Base-by-base conservation (phyloP, 441 rosid species). In the Croton laevigatus region DNA sequence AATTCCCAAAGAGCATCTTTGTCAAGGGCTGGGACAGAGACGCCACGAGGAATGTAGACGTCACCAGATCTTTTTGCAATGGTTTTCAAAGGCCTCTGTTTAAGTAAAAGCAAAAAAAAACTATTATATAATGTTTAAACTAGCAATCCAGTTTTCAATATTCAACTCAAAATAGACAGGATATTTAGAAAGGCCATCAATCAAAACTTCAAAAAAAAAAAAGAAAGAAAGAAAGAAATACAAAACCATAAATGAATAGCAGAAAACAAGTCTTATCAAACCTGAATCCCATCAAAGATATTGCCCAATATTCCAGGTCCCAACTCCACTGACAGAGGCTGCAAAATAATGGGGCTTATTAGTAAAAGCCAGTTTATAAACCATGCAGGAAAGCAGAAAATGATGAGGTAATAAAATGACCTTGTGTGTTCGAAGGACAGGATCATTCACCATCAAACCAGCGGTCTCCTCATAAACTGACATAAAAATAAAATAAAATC, bases 281-380 rank as follows among this genome's bases (percentile, higher is more conserved):
- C 99, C 97, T 96, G 98, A 87, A 96, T 93, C 49, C 99, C 99
- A 71, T 96, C 99, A 75, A 96, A 93, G 70, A 91, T 96, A 79
- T 93, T 96, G 73, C 98, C 99, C 86, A 96, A 81, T 59, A 96
- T 96, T 84, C 99, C 99, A 44, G 99, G 98, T 78, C 98, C 99
- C 77, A 96, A 76, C 88, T 96, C 98, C 84, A 93, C 97, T 9
- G 99, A 96, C 46, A 93, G 83, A 69, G 99, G 99, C 99, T 96
- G 91, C 44, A 88, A 73, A 32, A 65, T 74, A 20, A 60, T 6
- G 71, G 9, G 57, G 55, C 4, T 54, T 45, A 55, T 68, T 55
- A 69, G 82, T 69, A 44, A 74, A 71, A 32, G 54, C 66, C 1
- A 48, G 57, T 55, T 17, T 19, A 53, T 23, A 54, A 57, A 62